phyloP scores from a whole-genome alignment of 2,329 filamentous ascomycete species.

The Trichoderma breve region DNA sequence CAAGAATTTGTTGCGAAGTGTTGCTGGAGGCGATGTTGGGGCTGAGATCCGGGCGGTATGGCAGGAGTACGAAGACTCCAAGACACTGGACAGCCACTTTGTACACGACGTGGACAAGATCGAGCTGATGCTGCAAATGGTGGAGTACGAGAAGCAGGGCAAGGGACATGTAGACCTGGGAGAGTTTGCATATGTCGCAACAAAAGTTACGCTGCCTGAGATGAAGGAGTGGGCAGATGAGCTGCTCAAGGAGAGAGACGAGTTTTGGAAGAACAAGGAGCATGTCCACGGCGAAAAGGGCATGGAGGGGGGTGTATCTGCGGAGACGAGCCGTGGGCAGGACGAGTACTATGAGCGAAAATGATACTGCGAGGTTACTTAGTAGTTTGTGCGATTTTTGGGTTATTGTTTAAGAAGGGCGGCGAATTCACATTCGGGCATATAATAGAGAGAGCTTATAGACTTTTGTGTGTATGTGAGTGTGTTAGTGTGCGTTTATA shows the following conservation, averaged over 20 bases:
- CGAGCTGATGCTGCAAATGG: slow-evolving; percentile 90
- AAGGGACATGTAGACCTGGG: slow-evolving; percentile 69
- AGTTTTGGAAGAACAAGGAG: slow-evolving; percentile 62
- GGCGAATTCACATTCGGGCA: slow-evolving; percentile 8
- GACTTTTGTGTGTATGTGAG: background rate
- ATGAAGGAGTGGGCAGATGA: slow-evolving; percentile 76
- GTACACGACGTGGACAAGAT: slow-evolving; percentile 98
- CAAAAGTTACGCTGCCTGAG: slow-evolving; percentile 70
- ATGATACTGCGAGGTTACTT: background rate
- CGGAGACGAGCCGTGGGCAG: slow-evolving; percentile 41
- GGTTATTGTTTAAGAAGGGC: background rate
- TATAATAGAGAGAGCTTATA: slow-evolving; percentile 1
- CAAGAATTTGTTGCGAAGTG: slow-evolving; percentile 66
- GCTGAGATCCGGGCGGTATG: slow-evolving; percentile 75
- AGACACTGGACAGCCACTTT: slow-evolving; percentile 80
- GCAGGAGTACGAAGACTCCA: slow-evolving; percentile 90
- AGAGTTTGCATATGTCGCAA: slow-evolving; percentile 81
- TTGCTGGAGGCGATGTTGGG: slow-evolving; percentile 68
- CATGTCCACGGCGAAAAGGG: slow-evolving; percentile 49
- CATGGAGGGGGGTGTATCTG: slow-evolving; percentile 36
- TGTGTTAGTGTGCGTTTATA: too few relatives aligned
- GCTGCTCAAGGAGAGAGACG: slow-evolving; percentile 71
- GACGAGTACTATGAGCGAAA: slow-evolving; percentile 49
- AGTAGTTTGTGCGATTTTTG: background rate
- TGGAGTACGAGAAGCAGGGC: slow-evolving; percentile 83